Conservation (phyloP, 1,139 yeast genomes). For the Lodderomyces parapsilosis region DNA sequence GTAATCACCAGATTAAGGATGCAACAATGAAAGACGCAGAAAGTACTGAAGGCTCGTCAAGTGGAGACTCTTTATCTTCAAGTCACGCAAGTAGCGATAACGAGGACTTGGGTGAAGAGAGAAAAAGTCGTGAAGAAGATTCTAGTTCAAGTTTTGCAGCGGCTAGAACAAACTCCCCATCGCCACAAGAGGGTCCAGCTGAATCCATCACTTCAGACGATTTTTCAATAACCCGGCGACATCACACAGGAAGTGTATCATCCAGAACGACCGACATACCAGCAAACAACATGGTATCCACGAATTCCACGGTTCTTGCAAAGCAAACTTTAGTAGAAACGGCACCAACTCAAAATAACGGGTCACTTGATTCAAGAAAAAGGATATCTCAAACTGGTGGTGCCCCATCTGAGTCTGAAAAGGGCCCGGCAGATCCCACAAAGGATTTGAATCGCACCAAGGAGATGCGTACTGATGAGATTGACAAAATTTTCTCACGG, state of each 20-base stretch:
- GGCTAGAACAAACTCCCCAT: constrained; percentile 4
- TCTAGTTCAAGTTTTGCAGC: background rate
- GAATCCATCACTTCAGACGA: constrained; percentile 4
- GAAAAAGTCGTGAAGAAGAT: background rate
- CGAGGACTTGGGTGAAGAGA: background rate
- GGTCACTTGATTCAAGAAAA: background rate
- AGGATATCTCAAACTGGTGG: background rate
- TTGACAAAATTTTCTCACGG: background rate
- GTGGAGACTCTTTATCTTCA: background rate
- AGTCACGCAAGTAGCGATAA: background rate
- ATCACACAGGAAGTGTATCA: background rate
- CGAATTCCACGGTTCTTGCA: background rate
- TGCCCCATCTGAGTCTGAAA: background rate
- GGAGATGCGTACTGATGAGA: background rate
- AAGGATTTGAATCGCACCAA: background rate
- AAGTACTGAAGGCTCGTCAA: background rate
- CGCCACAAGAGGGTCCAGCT: constrained; percentile 4
- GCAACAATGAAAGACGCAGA: background rate
- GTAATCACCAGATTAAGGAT: background rate
- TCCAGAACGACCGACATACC: background rate
- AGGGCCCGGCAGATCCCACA: background rate
- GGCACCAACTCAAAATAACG: background rate
- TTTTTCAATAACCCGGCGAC: background rate
- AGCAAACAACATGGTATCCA: background rate
- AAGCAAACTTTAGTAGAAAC: background rate